These are phyloP conservation scores for Dictyostelium capitatum DNA, from an alignment of 78 protist species.

Conservation along the genomic window DNA sequence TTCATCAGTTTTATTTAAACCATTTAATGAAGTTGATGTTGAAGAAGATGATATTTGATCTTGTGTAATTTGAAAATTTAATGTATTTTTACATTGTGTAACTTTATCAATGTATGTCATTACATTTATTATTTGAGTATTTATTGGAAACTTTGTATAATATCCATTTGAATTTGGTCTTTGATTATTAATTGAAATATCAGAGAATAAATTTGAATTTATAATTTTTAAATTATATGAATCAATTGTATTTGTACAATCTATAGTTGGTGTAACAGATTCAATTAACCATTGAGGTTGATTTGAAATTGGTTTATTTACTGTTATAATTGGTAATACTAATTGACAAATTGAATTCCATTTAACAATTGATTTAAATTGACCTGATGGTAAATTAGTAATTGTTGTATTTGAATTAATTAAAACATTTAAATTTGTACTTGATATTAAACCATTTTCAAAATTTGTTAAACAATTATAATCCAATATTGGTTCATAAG, in stretches of 20 bases:
- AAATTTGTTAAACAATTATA: not conserved
- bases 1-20: not conserved
- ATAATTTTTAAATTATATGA: not conserved
- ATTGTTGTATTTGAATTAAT: not conserved
- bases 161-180: not conserved
- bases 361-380: not conserved
- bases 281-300: too few relatives aligned
- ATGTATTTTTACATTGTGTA: not conserved
- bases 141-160: not conserved
- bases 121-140: not conserved
- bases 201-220: not conserved
- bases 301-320: not conserved
- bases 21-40: not conserved
- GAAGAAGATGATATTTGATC: not conserved
- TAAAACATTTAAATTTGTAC: not conserved
- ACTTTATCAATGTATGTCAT: not conserved
- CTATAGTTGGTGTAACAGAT: not conserved
- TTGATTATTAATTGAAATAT: not conserved
- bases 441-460: slow-evolving; percentile 4
- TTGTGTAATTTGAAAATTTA: not conserved
- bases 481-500: not conserved
- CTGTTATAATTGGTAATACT: not conserved
- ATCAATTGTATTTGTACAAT: not conserved
- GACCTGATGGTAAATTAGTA: not conserved
- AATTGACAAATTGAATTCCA: slow-evolving; percentile 17